Conservation (phyloP, 257 asterid genomes). For the Eustoma russellianum region DNA sequence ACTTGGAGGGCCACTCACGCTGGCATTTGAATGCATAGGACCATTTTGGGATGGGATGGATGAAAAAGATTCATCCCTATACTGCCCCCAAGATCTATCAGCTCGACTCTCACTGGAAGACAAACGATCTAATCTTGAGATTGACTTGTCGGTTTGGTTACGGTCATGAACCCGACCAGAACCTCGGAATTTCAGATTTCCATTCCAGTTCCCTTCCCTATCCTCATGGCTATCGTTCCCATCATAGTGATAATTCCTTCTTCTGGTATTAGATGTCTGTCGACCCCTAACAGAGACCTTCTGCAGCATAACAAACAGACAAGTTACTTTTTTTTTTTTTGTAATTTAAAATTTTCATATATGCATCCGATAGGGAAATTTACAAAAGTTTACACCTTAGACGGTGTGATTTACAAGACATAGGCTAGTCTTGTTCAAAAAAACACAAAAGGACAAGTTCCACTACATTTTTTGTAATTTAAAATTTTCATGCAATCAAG, state of each 20-base stretch:
- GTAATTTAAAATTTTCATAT: no score
- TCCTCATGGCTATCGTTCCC: slow-evolving; percentile 55
- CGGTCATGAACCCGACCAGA: slow-evolving; percentile 20
- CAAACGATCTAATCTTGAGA: slow-evolving; percentile 51
- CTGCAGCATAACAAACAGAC: slow-evolving; percentile 20
- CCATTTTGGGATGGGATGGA: slow-evolving; percentile 66
- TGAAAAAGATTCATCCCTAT: slow-evolving; percentile 17
- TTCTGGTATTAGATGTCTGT: slow-evolving; percentile 55
- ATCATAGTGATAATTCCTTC: slow-evolving; percentile 69
- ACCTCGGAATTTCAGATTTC: slow-evolving; percentile 50
- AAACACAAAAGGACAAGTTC: no score
- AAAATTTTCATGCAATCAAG: no score
- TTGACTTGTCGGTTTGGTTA: slow-evolving; percentile 53
- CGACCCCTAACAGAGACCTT: slow-evolving; percentile 59
- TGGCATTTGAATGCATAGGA: slow-evolving; percentile 41
- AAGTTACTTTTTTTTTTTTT: no score
- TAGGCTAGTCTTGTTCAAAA: no score
- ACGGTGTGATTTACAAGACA: no score
- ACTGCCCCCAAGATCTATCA: slow-evolving; percentile 53
- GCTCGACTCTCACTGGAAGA: slow-evolving; percentile 47
- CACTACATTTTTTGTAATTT: no score
- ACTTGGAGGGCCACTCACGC: slow-evolving; percentile 44
- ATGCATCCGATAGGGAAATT: no score
- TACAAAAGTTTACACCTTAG: no score
- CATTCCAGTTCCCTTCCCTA: slow-evolving; percentile 75